Evolutionary conservation across 495 filamentous ascomycete genomes (phyloP).

Genomic region (Eremomyces bilateralis): DNA sequence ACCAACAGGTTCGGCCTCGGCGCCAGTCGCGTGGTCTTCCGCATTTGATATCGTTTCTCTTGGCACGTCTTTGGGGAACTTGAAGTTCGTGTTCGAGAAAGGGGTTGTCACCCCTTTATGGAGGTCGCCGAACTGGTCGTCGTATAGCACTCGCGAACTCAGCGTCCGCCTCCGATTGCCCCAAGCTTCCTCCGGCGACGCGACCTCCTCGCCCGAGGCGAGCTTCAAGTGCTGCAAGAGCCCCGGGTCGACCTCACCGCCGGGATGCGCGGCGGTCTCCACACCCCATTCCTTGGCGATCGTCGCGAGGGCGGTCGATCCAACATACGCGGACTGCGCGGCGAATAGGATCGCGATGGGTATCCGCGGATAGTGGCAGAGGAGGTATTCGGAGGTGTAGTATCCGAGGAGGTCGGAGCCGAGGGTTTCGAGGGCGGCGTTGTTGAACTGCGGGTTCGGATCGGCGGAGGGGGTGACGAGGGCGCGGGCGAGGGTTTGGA

Average conservation of each 20-base stretch:
- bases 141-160: slow-evolving; percentile 48
- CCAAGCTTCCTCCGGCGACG: slow-evolving; percentile 23
- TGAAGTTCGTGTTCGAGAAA: no score
- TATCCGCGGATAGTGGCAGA: slow-evolving; percentile 73
- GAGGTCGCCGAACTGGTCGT: slow-evolving; percentile 58
- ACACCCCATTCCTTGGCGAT: slow-evolving; percentile 77
- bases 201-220: slow-evolving; percentile 30
- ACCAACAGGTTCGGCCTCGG: neutral
- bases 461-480: slow-evolving; percentile 75
- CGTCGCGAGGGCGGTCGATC: slow-evolving; percentile 41
- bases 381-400: slow-evolving; percentile 68
- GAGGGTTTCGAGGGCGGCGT: slow-evolving; percentile 56
- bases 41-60: no score
- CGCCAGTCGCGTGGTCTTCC: neutral
- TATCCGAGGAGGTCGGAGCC: slow-evolving; percentile 66
- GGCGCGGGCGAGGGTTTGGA: slow-evolving; percentile 66
- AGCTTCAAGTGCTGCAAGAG: slow-evolving; percentile 59
- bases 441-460: slow-evolving; percentile 51
- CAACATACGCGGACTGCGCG: slow-evolving; percentile 64
- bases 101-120: neutral
- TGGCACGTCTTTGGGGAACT: neutral
- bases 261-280: slow-evolving; percentile 59
- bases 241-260: slow-evolving; percentile 80
- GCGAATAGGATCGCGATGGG: slow-evolving; percentile 64
- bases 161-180: slow-evolving; percentile 45